Conservation (phyloP, 371 early-diverging fungal genomes). For the Dichotomocladium elegans region DNA sequence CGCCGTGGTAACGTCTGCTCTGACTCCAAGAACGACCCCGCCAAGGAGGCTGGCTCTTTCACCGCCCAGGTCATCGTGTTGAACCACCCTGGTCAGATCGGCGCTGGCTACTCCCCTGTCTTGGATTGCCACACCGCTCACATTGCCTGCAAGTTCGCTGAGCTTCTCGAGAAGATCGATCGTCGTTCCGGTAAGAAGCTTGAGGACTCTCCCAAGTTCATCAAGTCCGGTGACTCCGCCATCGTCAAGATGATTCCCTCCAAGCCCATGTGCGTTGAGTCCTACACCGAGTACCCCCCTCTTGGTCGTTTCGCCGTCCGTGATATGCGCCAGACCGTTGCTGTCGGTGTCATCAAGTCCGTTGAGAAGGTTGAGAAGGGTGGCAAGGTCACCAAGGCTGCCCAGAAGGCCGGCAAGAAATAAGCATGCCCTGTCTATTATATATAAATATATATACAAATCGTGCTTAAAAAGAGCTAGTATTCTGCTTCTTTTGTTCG, state of each 20-base stretch:
- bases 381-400: slow-evolving; percentile 65
- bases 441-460: too few relatives aligned
- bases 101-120: slow-evolving; percentile 88
- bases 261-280: slow-evolving; percentile 96
- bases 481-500: too few relatives aligned
- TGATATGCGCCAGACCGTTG: slow-evolving; percentile 94
- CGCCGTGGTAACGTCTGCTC: slow-evolving; percentile 96
- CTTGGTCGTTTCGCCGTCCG: slow-evolving; percentile 97
- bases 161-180: slow-evolving; percentile 93
- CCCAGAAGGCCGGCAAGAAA: slow-evolving; percentile 72
- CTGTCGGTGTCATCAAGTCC: slow-evolving; percentile 95
- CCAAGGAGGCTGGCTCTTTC: slow-evolving; percentile 91
- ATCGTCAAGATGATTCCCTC: slow-evolving; percentile 93
- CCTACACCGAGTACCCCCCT: slow-evolving; percentile 90
- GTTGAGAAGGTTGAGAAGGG: slow-evolving; percentile 79
- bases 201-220: slow-evolving; percentile 29
- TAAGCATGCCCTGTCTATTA: too few relatives aligned
- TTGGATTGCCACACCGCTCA: slow-evolving; percentile 97
- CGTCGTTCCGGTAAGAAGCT: slow-evolving; percentile 72
- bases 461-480: too few relatives aligned
- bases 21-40: slow-evolving; percentile 96
- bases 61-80: slow-evolving; percentile 94
- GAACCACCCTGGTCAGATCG: slow-evolving; percentile 95
- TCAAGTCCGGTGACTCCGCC: slow-evolving; percentile 93
- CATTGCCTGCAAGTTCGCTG: slow-evolving; percentile 91